Evolutionary conservation across 306 rosid genomes (phyloP), one percentile per base, ranked within the genome.

Genomic region (Mimosa bimucronata): DNA sequence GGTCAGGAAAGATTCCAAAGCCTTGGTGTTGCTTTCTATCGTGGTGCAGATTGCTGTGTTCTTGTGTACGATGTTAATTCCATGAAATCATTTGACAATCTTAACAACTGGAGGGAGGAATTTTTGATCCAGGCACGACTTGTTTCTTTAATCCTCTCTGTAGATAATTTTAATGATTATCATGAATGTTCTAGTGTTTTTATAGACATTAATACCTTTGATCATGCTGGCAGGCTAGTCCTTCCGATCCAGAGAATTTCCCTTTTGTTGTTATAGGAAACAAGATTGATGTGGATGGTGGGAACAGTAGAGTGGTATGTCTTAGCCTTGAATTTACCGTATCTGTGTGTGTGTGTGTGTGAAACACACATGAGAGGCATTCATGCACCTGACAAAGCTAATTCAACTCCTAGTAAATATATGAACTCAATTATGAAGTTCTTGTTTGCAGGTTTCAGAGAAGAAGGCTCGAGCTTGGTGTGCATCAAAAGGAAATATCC

Each of bases 41-140:
- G 99, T 70, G 99, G 99, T 74, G 99, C 99, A 76, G 99, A 96
- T 90, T 96, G 99, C 83, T 96, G 98, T 78, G 99, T 96, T 81
- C 98, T 96, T 71, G 99, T 96, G 66, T 96, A 96, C 79, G 99
- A 96, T 83, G 99, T 96, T 72, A 96, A 93, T 87, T 91, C 97
- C 25, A 88, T 88, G 98, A 96, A 96, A 79, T 96, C 99, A 29
- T 96, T 96, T 87, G 98, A 96, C 81, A 91, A 88, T 86, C 99
- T 96, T 83, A 96, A 93, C 84, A 93, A 96, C 83, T 96, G 99
- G 99, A 91, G 96, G 86, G 99, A 96, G 82, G 97, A 96, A 80
- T 96, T 96, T 85, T 96, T 96, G 46, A 96, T 96, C 79, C 99
- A 96, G 93, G 99, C 87, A 85, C 45, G 46, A 41, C 40, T 30